Base-by-base conservation (phyloP, 805 yeast genomes). In the Wickerhamiella lipophila region DNA sequence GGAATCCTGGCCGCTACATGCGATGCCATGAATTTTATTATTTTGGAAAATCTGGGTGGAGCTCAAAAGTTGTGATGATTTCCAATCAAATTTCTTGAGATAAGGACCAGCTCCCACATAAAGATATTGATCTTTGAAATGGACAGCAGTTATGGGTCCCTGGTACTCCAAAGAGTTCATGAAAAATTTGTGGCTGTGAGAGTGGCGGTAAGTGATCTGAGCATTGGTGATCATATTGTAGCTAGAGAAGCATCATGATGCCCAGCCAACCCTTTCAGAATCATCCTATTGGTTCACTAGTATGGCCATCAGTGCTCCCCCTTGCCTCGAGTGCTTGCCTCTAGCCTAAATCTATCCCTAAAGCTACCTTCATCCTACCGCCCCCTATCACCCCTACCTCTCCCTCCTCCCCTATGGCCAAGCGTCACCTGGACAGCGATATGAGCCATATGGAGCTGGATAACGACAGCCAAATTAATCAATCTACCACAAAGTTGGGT, bases 11-110 rank as follows among this genome's bases (percentile, higher is more conserved):
- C 65, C 63, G 30, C 45, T 38, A 4, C 76, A 61, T 2, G 71
- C 62, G 27, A 89, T 76, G n/a, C 85, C 83, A 60, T 89, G 96
- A 32, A 89, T 78, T 60, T 86, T 88, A 64, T 85, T 84, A 48
- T 78, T 69, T n/a, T 64, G 61, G 61, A 89, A 83, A 1, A 84
- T 62, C 47, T 70, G 69, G 35, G 66, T 64, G 18, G 65, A 59
- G 49, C 59, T 62, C 2, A 76, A 23, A 18, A 75, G 61, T 19
- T 59, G 49, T 4, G 69, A 68, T 0, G 67, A 59, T 13, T 55
- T 58, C 58, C 75, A 68, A 52, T 74, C 68, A 61, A 75, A 81
- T 1, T 78, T 64, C 55, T 75, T 73, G 48, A 87, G 60, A 11
- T 61, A 62, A 2, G 92, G 81, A 0, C 96, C 96, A 53, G 78